These are phyloP conservation scores for Erodium moschatum DNA, from an alignment of 441 rosid species.

Conservation along the genomic window DNA sequence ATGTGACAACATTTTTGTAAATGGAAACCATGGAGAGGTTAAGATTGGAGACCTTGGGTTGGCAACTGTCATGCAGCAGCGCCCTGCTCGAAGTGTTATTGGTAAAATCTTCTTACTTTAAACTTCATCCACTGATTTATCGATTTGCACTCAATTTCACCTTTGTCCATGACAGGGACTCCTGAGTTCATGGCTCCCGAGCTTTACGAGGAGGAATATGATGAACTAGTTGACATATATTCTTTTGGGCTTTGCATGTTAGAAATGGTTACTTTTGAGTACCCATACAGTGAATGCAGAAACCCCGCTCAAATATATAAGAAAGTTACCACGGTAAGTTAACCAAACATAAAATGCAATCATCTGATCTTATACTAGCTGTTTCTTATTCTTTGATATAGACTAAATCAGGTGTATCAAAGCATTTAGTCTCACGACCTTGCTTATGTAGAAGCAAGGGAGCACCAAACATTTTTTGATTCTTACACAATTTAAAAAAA, in stretches of 20 bases:
- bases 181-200: conserved; percentile 99
- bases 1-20: conserved; percentile 88
- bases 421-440: no score
- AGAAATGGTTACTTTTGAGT: conserved; percentile 91
- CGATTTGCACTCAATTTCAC: not conserved
- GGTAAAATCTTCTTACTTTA: conserved; percentile 15
- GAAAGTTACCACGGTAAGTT: conserved; percentile 85
- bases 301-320: conserved; percentile 93
- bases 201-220: conserved; percentile 82
- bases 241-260: conserved; percentile 92
- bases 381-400: no score
- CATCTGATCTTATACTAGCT: no score
- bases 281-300: conserved; percentile 84
- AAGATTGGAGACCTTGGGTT: conserved; percentile 81
- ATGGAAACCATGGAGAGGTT: conserved; percentile 93
- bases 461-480: no score
- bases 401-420: no score
- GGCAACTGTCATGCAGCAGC: conserved; percentile 71
- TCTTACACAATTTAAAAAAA: no score
- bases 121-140: no score
- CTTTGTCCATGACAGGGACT: conserved; percentile 48
- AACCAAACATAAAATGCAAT: not conserved
- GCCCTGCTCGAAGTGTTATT: conserved; percentile 88
- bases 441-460: no score
- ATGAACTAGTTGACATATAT: conserved; percentile 85